Base-by-base conservation (phyloP, 2,329 filamentous ascomycete species). In the Aspergillus floridensis region DNA sequence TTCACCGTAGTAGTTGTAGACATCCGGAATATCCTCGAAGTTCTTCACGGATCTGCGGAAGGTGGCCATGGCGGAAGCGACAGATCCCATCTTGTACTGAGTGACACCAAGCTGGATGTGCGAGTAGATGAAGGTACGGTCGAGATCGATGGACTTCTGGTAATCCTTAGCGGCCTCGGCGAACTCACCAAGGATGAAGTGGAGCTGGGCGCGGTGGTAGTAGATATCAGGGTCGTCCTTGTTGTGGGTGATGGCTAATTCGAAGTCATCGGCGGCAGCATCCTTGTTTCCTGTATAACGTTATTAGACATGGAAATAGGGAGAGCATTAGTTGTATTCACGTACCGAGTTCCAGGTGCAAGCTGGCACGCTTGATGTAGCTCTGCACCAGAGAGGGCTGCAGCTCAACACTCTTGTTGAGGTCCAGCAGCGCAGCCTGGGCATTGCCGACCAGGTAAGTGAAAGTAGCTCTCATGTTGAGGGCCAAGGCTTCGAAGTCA, bases 1-100 rank as follows among this genome's bases (percentile, higher is more conserved):
- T 81, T 99, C 95, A 71, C 95, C 95, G 72, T 96, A 98, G 85
- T 99, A 99, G 84, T 99, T 99, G 84, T 98, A 99, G 46, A 98
- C 95, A 73, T 99, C 95, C 5, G 93, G 93, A 11, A 96, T 91
- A 74, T 93, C 91, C 72, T 92, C 90, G 74, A 99, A 99, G 80
- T 96, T 97, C 88, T 98, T 99, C 77, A 97, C 93, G 78, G 92
- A 96, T 64, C 93, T 86, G 69, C 93, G 87, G 88, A 99, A 98
- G 5, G 95, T 99, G 38, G 95, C 93, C 92, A 98, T 98, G 50
- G 93, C 96, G 8, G 93, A 97, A 7, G 95, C 95, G 59, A 99
- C 90, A 31, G 92, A 96, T 67, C 95, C 95, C 90, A 98, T 96
- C 88, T 99, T 99, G 84, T 99, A 99, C 79, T 99, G 95, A 53